Evolutionary conservation across 768 basidiomycete species (phyloP).

Genomic region (Boletus edulis): DNA sequence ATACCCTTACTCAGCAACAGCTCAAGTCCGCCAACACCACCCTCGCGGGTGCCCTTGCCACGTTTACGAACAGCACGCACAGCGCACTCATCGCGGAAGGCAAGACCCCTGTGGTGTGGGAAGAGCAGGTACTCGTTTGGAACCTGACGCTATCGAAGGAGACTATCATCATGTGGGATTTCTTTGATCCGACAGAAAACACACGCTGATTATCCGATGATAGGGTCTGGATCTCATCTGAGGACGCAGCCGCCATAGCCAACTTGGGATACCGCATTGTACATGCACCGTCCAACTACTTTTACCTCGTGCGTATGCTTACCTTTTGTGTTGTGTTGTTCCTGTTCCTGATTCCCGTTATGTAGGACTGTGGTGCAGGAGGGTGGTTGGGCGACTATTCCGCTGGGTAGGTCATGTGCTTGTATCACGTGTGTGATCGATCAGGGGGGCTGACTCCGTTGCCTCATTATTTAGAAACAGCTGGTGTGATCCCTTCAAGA

Average conservation of each 20-base stretch:
- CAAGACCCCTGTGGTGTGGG: conserved; percentile 83
- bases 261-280: conserved; percentile 42
- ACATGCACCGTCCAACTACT: conserved; percentile 50
- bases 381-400: conserved; percentile 41
- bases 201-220: not conserved
- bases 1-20: conserved; percentile 54
- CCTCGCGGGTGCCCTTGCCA: conserved; percentile 59
- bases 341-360: not conserved
- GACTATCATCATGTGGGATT: conserved; percentile 39
- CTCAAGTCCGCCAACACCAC: conserved; percentile 51
- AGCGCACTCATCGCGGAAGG: conserved; percentile 48
- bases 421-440: not conserved
- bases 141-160: conserved; percentile 41
- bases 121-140: conserved; percentile 53
- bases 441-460: not conserved
- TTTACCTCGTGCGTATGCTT: conserved; percentile 41
- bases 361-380: conserved; percentile 47
- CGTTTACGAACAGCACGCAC: conserved; percentile 63
- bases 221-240: conserved; percentile 48
- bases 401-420: conserved; percentile 25
- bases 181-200: not conserved
- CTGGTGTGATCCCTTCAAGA: conserved; percentile 54
- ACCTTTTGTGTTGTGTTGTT: not conserved
- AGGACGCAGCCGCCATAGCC: conserved; percentile 38
- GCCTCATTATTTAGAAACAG: conserved; percentile 28